Evolutionary conservation across 2,329 filamentous ascomycete genomes (phyloP).

Genomic region (Thyridium curvatum): DNA sequence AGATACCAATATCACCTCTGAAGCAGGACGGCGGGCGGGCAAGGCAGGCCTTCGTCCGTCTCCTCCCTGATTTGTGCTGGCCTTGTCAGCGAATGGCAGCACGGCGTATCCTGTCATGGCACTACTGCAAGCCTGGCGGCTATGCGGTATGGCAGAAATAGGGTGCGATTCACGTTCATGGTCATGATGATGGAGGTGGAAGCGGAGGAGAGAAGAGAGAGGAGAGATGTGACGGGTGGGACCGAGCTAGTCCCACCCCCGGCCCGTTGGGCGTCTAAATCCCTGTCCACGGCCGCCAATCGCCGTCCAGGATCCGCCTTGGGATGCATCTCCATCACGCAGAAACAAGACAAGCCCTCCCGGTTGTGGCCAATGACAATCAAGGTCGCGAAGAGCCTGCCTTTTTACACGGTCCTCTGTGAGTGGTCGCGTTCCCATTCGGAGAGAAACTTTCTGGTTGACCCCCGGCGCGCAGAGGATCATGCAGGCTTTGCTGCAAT

Average conservation of each 20-base stretch:
- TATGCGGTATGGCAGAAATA: conserved; percentile 1
- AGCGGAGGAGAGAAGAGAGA: background rate
- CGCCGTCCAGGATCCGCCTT: conserved; percentile 5
- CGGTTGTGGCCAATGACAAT: conserved; percentile 2
- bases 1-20: conserved; percentile 5
- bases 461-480: too few relatives aligned
- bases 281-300: conserved; percentile 23
- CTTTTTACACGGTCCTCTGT: too few relatives aligned
- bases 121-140: conserved; percentile 10
- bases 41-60: too few relatives aligned
- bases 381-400: too few relatives aligned
- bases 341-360: conserved; percentile 17
- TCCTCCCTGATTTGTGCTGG: background rate
- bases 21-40: background rate
- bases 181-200: background rate
- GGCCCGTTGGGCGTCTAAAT: conserved; percentile 33
- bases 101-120: background rate
- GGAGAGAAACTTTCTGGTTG: too few relatives aligned
- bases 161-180: background rate
- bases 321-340: conserved; percentile 17
- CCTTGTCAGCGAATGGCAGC: background rate
- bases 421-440: too few relatives aligned
- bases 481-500: too few relatives aligned
- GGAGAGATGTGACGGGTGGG: background rate
- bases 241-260: conserved; percentile 21